A percentile compares a stretch with the other conserved stretches of the same genome.
Conservation (phyloP, 1,139 yeast genomes). For the Candida smagusa region DNA sequence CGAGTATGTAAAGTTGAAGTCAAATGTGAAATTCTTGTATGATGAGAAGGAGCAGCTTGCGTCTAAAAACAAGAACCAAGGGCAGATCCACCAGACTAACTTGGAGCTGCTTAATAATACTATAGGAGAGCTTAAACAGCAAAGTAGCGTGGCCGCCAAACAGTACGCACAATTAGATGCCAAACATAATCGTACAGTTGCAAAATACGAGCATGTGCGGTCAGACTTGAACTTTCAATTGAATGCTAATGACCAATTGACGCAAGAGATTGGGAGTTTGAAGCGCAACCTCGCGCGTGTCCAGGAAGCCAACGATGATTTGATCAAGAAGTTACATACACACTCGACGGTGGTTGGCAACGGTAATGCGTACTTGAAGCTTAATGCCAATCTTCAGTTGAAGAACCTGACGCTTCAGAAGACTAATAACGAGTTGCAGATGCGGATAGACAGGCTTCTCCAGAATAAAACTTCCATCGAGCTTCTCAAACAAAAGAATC, state of each 20-base stretch:
- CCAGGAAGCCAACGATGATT: conserved; percentile 40
- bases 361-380: conserved; percentile 10
- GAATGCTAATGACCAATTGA: conserved; percentile 28
- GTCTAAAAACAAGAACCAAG: conserved; percentile 44
- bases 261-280: conserved; percentile 20
- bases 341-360: conserved; percentile 5
- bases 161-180: conserved; percentile 21
- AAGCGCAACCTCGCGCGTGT: conserved; percentile 19
- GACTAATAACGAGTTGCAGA: conserved; percentile 33
- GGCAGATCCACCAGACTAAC: conserved; percentile 40
- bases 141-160: conserved; percentile 14
- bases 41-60: conserved; percentile 57
- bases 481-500: conserved; percentile 37
- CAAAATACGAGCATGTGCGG: conserved; percentile 29
- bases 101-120: conserved; percentile 36
- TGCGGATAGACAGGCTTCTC: conserved; percentile 22
- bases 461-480: conserved; percentile 41
- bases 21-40: conserved; percentile 55
- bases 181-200: conserved; percentile 20
- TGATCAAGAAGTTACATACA: conserved; percentile 41
- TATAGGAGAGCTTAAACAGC: conserved; percentile 16
- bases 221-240: conserved; percentile 30
- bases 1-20: conserved; percentile 37
- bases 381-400: conserved; percentile 25
- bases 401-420: conserved; percentile 30